These are phyloP conservation scores for Pachysandra terminalis DNA, from an alignment of 164 flowering plant genomes.

Conservation along the genomic window DNA sequence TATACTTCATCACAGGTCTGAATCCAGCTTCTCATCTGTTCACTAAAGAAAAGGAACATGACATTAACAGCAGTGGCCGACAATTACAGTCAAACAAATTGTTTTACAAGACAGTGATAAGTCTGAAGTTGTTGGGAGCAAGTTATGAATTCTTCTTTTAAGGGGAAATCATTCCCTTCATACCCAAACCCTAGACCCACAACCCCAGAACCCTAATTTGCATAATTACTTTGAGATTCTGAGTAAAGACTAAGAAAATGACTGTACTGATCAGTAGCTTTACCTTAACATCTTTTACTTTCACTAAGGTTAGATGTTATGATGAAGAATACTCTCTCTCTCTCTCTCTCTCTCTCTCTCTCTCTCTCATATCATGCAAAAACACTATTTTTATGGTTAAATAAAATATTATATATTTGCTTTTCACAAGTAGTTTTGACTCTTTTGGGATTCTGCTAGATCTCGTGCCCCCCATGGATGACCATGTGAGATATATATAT, in stretches of 20 bases:
- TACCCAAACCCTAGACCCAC: constrained; percentile 4
- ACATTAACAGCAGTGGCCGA: not conserved
- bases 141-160: not conserved
- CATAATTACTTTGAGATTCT: not conserved
- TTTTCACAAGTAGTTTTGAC: constrained; percentile 32
- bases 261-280: constrained; percentile 8
- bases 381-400: constrained; percentile 22
- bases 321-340: constrained; percentile 13
- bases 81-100: not conserved
- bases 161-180: not conserved
- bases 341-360: constrained; percentile 6
- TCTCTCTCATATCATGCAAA: constrained; percentile 33
- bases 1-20: not conserved
- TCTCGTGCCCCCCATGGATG: constrained; percentile 44
- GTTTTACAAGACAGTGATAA: not conserved
- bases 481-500: too few relatives aligned
- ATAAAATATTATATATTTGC: constrained; percentile 21
- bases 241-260: not conserved
- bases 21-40: not conserved
- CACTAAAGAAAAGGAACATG: too few relatives aligned
- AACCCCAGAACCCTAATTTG: constrained; percentile 8
- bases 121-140: too few relatives aligned
- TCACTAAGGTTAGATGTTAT: constrained; percentile 9
- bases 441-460: constrained; percentile 36
- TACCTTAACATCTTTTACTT: constrained; percentile 10